Percentiles rank a stretch among this genome's conserved stretches.
Evolutionary conservation across 2,329 filamentous ascomycete species (phyloP).

Genomic region (Coniochaeta hoffmannii): DNA sequence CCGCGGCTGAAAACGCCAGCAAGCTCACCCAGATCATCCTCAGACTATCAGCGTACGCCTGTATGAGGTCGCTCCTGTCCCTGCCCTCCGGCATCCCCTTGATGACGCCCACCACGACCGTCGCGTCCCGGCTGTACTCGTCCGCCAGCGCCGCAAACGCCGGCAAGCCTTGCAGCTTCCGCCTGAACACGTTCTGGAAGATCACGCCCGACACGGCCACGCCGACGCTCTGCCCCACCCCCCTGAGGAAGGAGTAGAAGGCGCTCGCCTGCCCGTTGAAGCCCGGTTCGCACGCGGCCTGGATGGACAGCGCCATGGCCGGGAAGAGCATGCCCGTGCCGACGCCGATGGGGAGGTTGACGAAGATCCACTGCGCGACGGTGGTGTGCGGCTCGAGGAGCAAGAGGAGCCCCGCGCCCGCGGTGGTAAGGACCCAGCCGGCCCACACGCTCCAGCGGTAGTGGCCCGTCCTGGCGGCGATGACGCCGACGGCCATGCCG

Average conservation of each 20-base stretch:
- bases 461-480: conserved; percentile 45
- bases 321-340: conserved; percentile 61
- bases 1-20: conserved; percentile 19
- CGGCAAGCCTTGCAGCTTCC: conserved; percentile 39
- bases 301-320: conserved; percentile 53
- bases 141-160: conserved; percentile 32
- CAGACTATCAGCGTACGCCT: conserved; percentile 25
- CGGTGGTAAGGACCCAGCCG: conserved; percentile 53
- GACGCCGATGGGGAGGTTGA: conserved; percentile 52
- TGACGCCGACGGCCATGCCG: conserved; percentile 45
- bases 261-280: conserved; percentile 50
- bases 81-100: conserved; percentile 35
- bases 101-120: conserved; percentile 51
- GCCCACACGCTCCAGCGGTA: conserved; percentile 55
- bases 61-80: conserved; percentile 18
- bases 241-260: conserved; percentile 60
- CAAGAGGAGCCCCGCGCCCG: conserved; percentile 49
- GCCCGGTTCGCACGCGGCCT: conserved; percentile 44
- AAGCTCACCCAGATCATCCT: conserved; percentile 25
- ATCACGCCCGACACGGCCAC: conserved; percentile 61
- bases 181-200: conserved; percentile 59
- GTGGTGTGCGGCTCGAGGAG: conserved; percentile 40
- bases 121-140: conserved; percentile 49
- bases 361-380: conserved; percentile 48
- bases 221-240: conserved; percentile 57